Percentiles rank a stretch among this genome's conserved stretches.
Conservation (phyloP, 306 rosid species). For the Gynostemma pentaphyllum region DNA sequence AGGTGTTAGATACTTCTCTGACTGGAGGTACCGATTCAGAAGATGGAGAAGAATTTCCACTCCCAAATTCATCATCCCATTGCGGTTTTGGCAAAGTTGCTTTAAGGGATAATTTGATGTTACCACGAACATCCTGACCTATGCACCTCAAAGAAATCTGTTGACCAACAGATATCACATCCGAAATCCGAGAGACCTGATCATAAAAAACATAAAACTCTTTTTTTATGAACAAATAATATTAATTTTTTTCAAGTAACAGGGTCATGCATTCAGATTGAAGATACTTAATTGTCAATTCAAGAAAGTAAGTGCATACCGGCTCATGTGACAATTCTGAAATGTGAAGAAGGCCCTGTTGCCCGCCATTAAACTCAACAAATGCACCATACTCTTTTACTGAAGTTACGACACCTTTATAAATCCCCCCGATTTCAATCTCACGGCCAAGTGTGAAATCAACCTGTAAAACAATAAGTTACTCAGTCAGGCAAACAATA, state of each 20-base stretch:
- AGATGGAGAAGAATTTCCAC: conserved; percentile 26
- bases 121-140: conserved; percentile 90
- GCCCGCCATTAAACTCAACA: conserved; percentile 92
- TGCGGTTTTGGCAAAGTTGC: conserved; percentile 32
- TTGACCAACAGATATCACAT: conserved; percentile 69
- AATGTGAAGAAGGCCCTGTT: conserved; percentile 92
- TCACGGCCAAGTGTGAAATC: conserved; percentile 82
- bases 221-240: too few species aligned
- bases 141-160: conserved; percentile 74
- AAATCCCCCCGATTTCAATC: conserved; percentile 82
- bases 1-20: conserved; percentile 15
- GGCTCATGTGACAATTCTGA: conserved; percentile 84
- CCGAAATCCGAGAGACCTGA: conserved; percentile 73
- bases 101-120: conserved; percentile 85
- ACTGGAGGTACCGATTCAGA: conserved; percentile 31
- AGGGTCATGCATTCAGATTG: background rate
- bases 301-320: conserved; percentile 24
- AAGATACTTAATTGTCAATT: background rate
- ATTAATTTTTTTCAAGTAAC: background rate
- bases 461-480: conserved; percentile 30
- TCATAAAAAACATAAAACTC: conserved; percentile 10
- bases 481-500: conserved; percentile 1
- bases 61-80: conserved; percentile 18
- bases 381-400: conserved; percentile 91
- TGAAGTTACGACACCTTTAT: conserved; percentile 55